Conservation (phyloP, 2,329 filamentous ascomycete species). For the Stagonosporopsis rhizophila region DNA sequence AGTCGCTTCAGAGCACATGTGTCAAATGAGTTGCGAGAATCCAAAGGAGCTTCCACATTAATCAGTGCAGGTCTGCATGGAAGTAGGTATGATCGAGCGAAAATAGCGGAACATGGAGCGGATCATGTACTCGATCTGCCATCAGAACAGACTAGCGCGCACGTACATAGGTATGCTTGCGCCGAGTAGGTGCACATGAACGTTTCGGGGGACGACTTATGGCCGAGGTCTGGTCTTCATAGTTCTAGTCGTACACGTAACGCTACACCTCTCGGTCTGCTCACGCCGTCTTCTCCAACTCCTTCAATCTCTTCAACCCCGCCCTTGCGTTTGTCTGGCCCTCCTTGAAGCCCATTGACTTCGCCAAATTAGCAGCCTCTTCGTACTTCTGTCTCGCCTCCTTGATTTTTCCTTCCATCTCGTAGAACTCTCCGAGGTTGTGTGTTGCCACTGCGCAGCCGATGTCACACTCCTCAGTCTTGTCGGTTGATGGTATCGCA, state of each 20-base stretch:
- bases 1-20: too few species aligned
- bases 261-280: background rate
- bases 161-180: too few species aligned
- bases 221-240: too few species aligned
- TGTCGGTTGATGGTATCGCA: conserved; percentile 68
- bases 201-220: too few species aligned
- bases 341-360: conserved; percentile 56
- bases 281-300: conserved; percentile 26
- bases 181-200: too few species aligned
- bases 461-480: conserved; percentile 81
- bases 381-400: conserved; percentile 73
- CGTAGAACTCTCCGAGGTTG: conserved; percentile 84
- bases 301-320: conserved; percentile 48
- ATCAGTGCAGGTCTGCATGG: too few species aligned
- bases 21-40: too few species aligned
- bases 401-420: conserved; percentile 70
- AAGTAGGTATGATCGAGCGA: too few species aligned
- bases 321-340: conserved; percentile 53
- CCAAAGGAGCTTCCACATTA: too few species aligned
- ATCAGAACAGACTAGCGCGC: too few species aligned
- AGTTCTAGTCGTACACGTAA: background rate
- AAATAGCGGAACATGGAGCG: too few species aligned
- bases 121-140: too few species aligned
- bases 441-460: conserved; percentile 85
- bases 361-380: conserved; percentile 69